These are phyloP conservation scores for Puccinellia tenuiflora DNA, from an alignment of 176 grass and related monocot species.

Conservation along the genomic window DNA sequence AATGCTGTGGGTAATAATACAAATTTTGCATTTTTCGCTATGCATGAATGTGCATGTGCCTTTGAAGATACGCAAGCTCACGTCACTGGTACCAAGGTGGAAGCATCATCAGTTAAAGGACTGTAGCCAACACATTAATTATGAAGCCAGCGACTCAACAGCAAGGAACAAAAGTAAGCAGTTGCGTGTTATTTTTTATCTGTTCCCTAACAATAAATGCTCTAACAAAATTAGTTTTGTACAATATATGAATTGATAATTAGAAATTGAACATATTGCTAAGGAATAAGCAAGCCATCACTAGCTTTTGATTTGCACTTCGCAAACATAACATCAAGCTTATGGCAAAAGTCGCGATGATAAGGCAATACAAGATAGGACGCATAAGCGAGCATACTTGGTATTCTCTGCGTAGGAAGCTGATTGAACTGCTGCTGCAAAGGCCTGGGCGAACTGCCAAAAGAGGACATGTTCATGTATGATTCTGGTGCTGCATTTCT, in stretches of 20 bases:
- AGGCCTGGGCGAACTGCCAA: constrained; percentile 69
- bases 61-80: neutral
- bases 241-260: neutral
- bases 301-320: constrained; percentile 12
- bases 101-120: constrained; percentile 6
- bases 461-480: constrained; percentile 57
- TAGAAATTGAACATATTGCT: constrained; percentile 8
- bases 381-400: constrained; percentile 52
- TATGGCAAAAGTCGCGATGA: neutral
- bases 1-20: neutral
- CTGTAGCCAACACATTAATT: constrained; percentile 4
- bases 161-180: constrained; percentile 17
- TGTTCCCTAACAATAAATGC: neutral
- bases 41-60: neutral
- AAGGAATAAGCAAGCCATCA: neutral
- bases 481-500: constrained; percentile 53
- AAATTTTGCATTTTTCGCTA: constrained; percentile 2
- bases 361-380: constrained; percentile 22
- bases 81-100: neutral
- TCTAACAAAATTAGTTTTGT: neutral
- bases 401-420: constrained; percentile 66
- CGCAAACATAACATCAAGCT: constrained; percentile 16
- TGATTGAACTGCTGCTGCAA: constrained; percentile 80
- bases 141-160: neutral
- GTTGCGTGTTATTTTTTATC: neutral